phyloP scores from a whole-genome alignment of 768 basidiomycete genomes.

The Porpolomopsis calyptriformis region DNA sequence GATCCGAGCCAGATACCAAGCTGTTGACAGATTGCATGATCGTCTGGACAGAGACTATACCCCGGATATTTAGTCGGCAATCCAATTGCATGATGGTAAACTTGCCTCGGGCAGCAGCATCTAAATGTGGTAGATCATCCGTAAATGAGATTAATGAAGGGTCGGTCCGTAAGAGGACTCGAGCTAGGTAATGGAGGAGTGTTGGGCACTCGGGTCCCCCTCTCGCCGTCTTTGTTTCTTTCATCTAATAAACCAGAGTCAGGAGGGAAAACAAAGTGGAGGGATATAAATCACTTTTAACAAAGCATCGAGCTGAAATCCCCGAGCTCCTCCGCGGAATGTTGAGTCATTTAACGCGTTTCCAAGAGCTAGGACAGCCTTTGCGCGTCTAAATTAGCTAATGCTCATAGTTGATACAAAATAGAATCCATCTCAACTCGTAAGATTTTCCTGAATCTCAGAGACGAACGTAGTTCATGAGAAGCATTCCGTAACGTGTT shows the following conservation, averaged over 20 bases:
- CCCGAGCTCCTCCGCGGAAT: slow-evolving; percentile 74
- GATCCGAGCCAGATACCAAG: slow-evolving; percentile 44
- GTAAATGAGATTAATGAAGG: slow-evolving; percentile 58
- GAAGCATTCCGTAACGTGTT: slow-evolving; percentile 62
- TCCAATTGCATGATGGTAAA: slow-evolving; percentile 5
- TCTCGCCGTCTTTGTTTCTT: slow-evolving; percentile 70
- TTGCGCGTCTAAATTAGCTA: neutral
- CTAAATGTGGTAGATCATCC: slow-evolving; percentile 71
- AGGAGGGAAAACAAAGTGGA: slow-evolving; percentile 1
- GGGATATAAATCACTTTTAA: slow-evolving; percentile 47
- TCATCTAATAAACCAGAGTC: slow-evolving; percentile 39
- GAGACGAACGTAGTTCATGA: slow-evolving; percentile 53
- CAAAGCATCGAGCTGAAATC: slow-evolving; percentile 77
- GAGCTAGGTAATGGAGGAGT: slow-evolving; percentile 83
- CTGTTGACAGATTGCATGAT: slow-evolving; percentile 49
- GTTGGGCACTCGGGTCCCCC: slow-evolving; percentile 68
- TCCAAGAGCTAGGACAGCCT: slow-evolving; percentile 69
- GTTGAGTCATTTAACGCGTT: slow-evolving; percentile 75
- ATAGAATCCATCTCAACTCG: slow-evolving; percentile 33
- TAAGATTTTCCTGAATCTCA: slow-evolving; percentile 57
- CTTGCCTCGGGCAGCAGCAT: slow-evolving; percentile 73
- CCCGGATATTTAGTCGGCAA: neutral
- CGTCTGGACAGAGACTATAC: slow-evolving; percentile 62
- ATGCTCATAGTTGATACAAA: neutral
- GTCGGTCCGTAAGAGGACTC: slow-evolving; percentile 57